phyloP scores from a whole-genome alignment of 345 rosid species.

The Gossypium raimondii region DNA sequence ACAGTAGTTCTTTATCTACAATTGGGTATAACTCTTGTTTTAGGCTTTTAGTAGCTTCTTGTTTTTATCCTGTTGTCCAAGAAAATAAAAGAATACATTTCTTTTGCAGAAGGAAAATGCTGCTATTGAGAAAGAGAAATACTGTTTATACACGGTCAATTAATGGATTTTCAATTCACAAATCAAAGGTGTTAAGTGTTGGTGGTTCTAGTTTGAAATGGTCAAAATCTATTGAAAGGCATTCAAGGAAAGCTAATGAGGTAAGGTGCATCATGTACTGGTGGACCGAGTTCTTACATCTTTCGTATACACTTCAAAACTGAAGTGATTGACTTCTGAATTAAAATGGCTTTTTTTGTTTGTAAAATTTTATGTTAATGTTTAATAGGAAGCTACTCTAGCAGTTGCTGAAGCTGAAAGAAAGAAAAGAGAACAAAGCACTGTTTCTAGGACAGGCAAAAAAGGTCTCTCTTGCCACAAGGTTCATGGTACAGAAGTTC shows the following conservation, averaged over 20 bases:
- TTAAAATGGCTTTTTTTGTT: constrained; percentile 1
- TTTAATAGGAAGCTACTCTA: constrained; percentile 73
- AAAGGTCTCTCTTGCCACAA: constrained; percentile 46
- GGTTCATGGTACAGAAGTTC: constrained; percentile 29
- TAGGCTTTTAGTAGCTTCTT: constrained; percentile 16
- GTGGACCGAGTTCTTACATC: not conserved
- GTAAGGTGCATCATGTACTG: constrained; percentile 34
- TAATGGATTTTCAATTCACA: constrained; percentile 79
- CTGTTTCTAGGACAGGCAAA: constrained; percentile 35
- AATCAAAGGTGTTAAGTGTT: constrained; percentile 84
- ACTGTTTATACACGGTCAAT: constrained; percentile 77
- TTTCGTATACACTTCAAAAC: not conserved
- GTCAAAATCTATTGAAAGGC: constrained; percentile 88
- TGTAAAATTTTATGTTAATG: constrained; percentile 9
- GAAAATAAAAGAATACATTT: constrained; percentile 21
- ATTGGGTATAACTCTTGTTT: constrained; percentile 51
- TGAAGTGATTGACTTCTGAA: not conserved
- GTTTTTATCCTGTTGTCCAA: constrained; percentile 11
- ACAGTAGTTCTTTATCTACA: constrained; percentile 44
- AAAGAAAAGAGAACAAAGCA: constrained; percentile 58
- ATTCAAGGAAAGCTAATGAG: constrained; percentile 83
- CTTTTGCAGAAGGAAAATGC: constrained; percentile 56
- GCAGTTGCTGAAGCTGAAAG: constrained; percentile 83
- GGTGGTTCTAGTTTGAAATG: constrained; percentile 90
- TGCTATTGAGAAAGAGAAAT: constrained; percentile 66